A percentile compares a stretch with the other conserved stretches of the same genome.
Conservation (phyloP, 2,329 filamentous ascomycete species). For the Ascochyta pisi region DNA sequence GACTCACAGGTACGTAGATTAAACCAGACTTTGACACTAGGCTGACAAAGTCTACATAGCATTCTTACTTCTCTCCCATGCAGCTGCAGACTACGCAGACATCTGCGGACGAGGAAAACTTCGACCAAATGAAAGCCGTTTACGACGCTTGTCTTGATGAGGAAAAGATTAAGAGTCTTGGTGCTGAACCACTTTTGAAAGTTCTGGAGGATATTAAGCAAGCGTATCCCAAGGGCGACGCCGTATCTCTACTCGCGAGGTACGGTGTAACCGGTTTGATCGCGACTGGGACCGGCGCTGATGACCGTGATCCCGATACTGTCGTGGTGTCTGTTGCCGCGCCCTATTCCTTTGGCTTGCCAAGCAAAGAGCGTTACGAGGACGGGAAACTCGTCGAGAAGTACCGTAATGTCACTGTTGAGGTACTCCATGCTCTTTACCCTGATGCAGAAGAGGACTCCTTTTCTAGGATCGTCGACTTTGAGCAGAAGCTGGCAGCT, state of each 20-base stretch:
- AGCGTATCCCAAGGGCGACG: conserved; percentile 42
- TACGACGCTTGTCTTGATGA: conserved; percentile 73
- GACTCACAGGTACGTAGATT: conserved; percentile 27
- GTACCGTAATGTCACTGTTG: conserved; percentile 33
- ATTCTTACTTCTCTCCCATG: conserved; percentile 58
- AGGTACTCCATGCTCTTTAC: conserved; percentile 31
- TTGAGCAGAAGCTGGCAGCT: conserved; percentile 68
- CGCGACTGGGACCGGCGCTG: conserved; percentile 44
- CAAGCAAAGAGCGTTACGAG: conserved; percentile 47
- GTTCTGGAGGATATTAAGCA: conserved; percentile 61
- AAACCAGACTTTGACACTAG: not conserved
- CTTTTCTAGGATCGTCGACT: conserved; percentile 49
- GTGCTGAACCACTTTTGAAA: conserved; percentile 62
- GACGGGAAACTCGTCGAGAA: conserved; percentile 43
- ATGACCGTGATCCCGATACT: conserved; percentile 63
- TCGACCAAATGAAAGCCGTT: conserved; percentile 68
- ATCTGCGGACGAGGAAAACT: conserved; percentile 66
- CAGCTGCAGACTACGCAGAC: conserved; percentile 40
- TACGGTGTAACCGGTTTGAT: conserved; percentile 51
- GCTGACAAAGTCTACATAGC: conserved; percentile 40
- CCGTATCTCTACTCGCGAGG: conserved; percentile 56
- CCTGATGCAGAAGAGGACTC: conserved; percentile 42
- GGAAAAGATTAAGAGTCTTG: conserved; percentile 61
- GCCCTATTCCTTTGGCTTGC: conserved; percentile 56
- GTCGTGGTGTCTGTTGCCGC: conserved; percentile 57